Conservation (phyloP, 2,329 filamentous ascomycete species). For the Ciborinia camelliae region DNA sequence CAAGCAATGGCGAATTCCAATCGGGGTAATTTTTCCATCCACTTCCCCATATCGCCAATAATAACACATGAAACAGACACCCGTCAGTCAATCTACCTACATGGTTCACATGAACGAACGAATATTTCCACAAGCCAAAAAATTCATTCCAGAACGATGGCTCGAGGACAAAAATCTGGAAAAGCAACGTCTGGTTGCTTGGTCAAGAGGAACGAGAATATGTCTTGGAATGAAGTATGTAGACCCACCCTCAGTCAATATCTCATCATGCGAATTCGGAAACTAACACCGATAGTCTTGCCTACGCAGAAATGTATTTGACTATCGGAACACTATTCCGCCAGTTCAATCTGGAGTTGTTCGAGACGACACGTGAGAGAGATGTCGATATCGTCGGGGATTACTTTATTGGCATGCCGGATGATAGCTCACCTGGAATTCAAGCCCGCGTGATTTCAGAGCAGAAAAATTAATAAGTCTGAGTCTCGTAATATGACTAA, state of each 20-base stretch:
- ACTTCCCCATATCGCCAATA: too few species aligned
- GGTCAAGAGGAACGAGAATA: conserved; percentile 6
- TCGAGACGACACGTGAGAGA: neutral
- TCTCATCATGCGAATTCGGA: neutral
- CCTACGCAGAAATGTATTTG: conserved; percentile 1
- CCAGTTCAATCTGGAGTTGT: neutral
- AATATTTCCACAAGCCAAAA: neutral
- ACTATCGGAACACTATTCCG: neutral
- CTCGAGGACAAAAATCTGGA: neutral
- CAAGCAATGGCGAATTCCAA: neutral
- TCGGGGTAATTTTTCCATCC: neutral
- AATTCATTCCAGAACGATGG: conserved; percentile 12
- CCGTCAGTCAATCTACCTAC: neutral
- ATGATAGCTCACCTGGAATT: neutral
- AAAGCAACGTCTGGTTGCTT: conserved; percentile 3
- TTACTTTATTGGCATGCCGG: neutral
- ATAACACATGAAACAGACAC: neutral
- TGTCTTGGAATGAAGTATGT: conserved; percentile 17
- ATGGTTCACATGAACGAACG: conserved; percentile 1
- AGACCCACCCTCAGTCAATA: neutral
- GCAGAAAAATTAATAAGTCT: neutral
- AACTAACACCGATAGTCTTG: neutral
- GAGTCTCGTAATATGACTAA: neutral
- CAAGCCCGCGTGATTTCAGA: neutral
- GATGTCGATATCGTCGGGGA: neutral